Conservation (phyloP, 352 stramenopile species). For the Phytopythium vexans region DNA sequence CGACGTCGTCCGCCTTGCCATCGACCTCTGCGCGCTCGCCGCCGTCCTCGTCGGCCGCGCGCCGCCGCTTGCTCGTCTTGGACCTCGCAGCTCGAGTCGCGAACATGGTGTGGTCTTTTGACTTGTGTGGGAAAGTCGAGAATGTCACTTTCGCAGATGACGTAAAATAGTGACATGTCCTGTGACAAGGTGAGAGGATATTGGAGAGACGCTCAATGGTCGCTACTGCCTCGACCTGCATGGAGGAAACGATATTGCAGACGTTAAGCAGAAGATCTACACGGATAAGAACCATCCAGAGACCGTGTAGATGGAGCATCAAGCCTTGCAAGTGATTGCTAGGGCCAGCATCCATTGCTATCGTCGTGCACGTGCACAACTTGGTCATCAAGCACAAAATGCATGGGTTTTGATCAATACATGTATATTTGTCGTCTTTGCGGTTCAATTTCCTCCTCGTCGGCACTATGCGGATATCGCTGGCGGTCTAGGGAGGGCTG, state of each 20-base stretch:
- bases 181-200: no score
- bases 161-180: no score
- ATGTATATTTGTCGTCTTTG: no score
- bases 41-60: conserved; percentile 35
- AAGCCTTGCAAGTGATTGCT: conserved; percentile 9
- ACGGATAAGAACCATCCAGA: neutral
- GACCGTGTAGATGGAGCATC: neutral
- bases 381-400: neutral
- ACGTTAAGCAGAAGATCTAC: neutral
- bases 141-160: conserved; percentile 5
- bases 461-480: no score
- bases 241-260: conserved; percentile 1
- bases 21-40: neutral
- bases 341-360: no score
- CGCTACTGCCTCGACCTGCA: no score
- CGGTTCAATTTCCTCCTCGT: no score
- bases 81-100: conserved; percentile 25
- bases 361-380: neutral
- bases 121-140: neutral
- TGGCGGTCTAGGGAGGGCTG: neutral
- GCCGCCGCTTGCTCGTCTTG: conserved; percentile 52
- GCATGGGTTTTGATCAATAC: neutral
- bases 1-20: neutral
- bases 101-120: conserved; percentile 25
- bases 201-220: no score